Evolutionary conservation across 2,329 filamentous ascomycete species (phyloP), one percentile per base, ranked within the genome.

Genomic region (Colletotrichum incanum): DNA sequence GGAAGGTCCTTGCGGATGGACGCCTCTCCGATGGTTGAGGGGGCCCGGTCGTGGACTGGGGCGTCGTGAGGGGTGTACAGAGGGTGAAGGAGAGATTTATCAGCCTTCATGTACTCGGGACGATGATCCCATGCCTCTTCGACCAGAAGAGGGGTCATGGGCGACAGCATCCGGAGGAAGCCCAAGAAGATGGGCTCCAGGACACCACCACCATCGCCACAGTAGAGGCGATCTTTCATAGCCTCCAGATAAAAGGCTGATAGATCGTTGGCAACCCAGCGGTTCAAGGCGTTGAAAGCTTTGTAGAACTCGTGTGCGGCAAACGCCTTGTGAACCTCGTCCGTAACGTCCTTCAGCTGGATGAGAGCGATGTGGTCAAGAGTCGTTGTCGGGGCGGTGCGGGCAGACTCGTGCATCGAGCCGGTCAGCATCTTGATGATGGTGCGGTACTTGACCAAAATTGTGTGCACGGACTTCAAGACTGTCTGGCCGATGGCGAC

Each of bases 191-290:
- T 89, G 37, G 89, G 86, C 75, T 90, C 88, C 59, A 93, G 82
- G 5, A 89, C 86, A 58, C 93, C 92, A 18, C 89, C 87, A 18
- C 89, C 89, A 72, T 92, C 89, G 39, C 93, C 94, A 56, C 95
- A 96, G 84, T 99, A 99, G 1, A 98, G 86, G 3, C 94, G 88
- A 78, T 99, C 96, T 82, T 99, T 99, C 77, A 95, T 87, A 0
- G 93, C 91, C 82, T 99, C 96, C 69, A 99, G 90, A 81, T 98
- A 99, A 81, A 98, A 97, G 0, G 96, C 93, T 0, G 95, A 98
- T 31, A 99, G 87, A 76, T 98, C 94, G 31, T 88, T 91, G 67
- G 91, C 91, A 71, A 97, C 88, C 92, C 95, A 98, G 74, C 90
- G 89, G 81, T 95, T 97, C 74, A 98, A 87, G 5, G 88, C 83